Evolutionary conservation across 2,329 filamentous ascomycete genomes (phyloP), one percentile per base, ranked within the genome.

Genomic region (Aspergillus sp.): DNA sequence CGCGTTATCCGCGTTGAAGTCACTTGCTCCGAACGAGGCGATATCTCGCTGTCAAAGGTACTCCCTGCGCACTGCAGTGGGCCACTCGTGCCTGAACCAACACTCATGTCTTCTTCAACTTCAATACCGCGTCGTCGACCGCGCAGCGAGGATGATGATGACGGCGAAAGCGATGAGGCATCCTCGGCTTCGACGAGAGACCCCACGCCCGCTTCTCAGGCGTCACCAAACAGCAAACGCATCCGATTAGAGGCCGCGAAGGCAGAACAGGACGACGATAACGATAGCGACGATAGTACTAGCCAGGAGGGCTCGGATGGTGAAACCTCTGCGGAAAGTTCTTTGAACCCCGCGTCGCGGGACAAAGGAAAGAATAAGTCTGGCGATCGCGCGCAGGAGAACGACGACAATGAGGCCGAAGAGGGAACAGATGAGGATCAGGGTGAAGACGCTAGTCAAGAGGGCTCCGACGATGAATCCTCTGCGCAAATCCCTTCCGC

Each of bases 201-300:
- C 49, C 54, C 65, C 54, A 66, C 67, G 7, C 65, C 69, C 22
- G 60, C 62, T 32, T 68, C 70, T 16, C 67, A 69, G 32, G 45
- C 65, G 18, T 67, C 70, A 6, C 69, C 65, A 55, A 69, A 62
- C 56, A 69, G 66, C 60, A 77, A 77, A 63, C 72, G 75, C 46
- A 62, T 65, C 54, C 69, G 71, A 53, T 52, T 75, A 29, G 64
- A 68, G 51, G 65, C 66, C 50, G 57, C 61, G 6, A 57, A 60
- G 6, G 67, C 70, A 7, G 65, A 70, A 11, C 49, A 59, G 10
- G 63, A 66, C 29, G 63, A 65, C 4, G 64, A 65, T 10, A 59
- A 66, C 18, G 62, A 63, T 24, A 59, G 61, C 32, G 58, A 53
- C 2, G 53, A 47, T 5, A 45, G 39, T n/a, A 46, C 46, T 4